Conservation (phyloP, 352 stramenopile genomes). For the Plasmopara halstedii region DNA sequence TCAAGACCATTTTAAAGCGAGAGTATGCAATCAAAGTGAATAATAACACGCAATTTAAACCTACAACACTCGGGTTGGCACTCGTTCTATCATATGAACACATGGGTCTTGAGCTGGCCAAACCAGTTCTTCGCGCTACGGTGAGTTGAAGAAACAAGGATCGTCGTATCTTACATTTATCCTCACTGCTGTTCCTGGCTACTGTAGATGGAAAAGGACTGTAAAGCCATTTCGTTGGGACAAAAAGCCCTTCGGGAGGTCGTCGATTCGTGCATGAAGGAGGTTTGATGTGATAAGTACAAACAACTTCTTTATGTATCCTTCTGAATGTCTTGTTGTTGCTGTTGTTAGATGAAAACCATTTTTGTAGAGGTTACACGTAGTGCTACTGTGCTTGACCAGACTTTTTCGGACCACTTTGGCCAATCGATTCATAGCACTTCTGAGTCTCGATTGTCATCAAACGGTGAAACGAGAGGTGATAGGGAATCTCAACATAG, state of each 20-base stretch:
- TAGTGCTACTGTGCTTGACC: constrained; percentile 83
- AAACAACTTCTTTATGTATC: too few species aligned
- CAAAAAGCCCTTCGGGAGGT: constrained; percentile 73
- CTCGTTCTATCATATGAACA: constrained; percentile 90
- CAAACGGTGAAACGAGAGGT: not conserved
- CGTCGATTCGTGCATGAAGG: constrained; percentile 77
- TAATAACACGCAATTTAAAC: constrained; percentile 89
- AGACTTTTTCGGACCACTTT: constrained; percentile 90
- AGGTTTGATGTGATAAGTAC: too few species aligned
- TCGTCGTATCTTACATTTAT: not conserved
- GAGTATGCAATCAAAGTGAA: constrained; percentile 96
- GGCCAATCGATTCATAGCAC: constrained; percentile 22
- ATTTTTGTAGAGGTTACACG: constrained; percentile 68
- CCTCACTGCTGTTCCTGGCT: constrained; percentile 6
- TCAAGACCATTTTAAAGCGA: constrained; percentile 97
- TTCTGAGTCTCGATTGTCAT: constrained; percentile 2
- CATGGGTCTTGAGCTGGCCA: constrained; percentile 95
- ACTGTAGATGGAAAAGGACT: constrained; percentile 89
- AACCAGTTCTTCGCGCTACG: constrained; percentile 88
- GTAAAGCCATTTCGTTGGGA: constrained; percentile 77
- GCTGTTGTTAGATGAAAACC: constrained; percentile 46
- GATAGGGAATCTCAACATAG: not conserved
- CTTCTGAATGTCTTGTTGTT: not conserved
- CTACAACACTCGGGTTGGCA: constrained; percentile 84
- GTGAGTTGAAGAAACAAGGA: constrained; percentile 24